Evolutionary conservation across 2,329 filamentous ascomycete genomes (phyloP).

Genomic region (Scleromitrula shiraiana): DNA sequence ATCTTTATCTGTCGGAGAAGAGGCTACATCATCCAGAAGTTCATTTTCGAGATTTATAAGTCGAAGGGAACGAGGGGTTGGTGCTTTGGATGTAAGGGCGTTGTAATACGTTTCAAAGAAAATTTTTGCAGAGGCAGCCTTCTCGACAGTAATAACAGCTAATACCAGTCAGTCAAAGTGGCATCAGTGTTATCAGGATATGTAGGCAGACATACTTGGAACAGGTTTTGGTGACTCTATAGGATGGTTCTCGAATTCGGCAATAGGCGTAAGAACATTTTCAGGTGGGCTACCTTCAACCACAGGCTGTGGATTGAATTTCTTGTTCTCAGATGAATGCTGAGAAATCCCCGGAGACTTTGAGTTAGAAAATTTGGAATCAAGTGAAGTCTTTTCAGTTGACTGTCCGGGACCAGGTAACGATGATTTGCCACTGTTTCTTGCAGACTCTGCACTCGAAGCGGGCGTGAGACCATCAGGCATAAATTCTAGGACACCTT

Average conservation of each 20-base stretch:
- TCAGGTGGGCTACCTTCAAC: constrained; percentile 19
- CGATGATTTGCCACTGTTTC: constrained; percentile 25
- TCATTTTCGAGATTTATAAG: constrained; percentile 54
- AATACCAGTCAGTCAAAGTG: neutral
- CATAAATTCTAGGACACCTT: constrained; percentile 17
- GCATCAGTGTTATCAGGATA: neutral
- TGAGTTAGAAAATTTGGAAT: constrained; percentile 33
- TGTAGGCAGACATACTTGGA: constrained; percentile 24
- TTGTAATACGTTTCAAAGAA: constrained; percentile 83
- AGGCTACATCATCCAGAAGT: constrained; percentile 42
- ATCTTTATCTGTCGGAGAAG: constrained; percentile 41
- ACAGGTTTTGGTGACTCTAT: constrained; percentile 19
- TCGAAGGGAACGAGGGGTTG: constrained; percentile 53
- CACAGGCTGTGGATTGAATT: constrained; percentile 12
- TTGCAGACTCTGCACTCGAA: constrained; percentile 22
- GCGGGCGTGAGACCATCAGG: constrained; percentile 19
- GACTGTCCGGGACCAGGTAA: constrained; percentile 23
- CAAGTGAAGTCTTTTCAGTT: constrained; percentile 30
- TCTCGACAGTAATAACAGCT: constrained; percentile 58
- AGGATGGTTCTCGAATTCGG: constrained; percentile 20
- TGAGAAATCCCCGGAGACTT: constrained; percentile 23
- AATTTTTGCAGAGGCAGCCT: constrained; percentile 71
- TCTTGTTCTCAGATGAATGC: constrained; percentile 26
- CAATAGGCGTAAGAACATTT: constrained; percentile 23
- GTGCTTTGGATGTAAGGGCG: constrained; percentile 47